Conservation (phyloP, 768 basidiomycete genomes). For the Xanthoconium stramineum region DNA sequence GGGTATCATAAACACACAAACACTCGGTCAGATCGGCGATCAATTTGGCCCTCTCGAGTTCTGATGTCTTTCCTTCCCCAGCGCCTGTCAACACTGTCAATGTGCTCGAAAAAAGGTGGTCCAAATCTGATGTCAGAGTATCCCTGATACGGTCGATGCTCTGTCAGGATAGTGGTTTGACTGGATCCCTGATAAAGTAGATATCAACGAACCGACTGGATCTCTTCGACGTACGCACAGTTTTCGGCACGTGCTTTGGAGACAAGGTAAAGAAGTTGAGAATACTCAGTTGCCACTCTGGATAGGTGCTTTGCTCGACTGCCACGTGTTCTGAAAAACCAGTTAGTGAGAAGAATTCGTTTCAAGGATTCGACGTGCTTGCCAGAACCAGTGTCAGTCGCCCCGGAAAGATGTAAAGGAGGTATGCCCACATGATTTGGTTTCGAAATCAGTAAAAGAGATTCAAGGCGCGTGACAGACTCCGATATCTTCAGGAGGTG, state of each 20-base stretch:
- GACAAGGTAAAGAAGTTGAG: constrained; percentile 85
- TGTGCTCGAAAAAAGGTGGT: constrained; percentile 71
- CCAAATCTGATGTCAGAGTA: constrained; percentile 82
- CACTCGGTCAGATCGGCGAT: constrained; percentile 73
- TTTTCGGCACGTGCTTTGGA: constrained; percentile 76
- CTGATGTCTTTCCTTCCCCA: constrained; percentile 47
- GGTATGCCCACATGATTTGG: constrained; percentile 34
- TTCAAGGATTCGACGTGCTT: constrained; percentile 19
- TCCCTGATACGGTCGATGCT: constrained; percentile 80
- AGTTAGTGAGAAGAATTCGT: constrained; percentile 3
- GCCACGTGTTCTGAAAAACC: constrained; percentile 46
- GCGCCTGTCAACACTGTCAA: constrained; percentile 51
- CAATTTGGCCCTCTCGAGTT: constrained; percentile 62
- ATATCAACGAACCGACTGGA: constrained; percentile 72
- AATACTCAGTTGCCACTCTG: constrained; percentile 88
- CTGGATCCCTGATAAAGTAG: constrained; percentile 1
- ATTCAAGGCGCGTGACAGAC: constrained; percentile 83
- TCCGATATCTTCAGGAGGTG: constrained; percentile 91
- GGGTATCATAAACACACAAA: constrained; percentile 70
- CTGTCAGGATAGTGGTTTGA: constrained; percentile 39
- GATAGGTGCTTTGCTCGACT: constrained; percentile 76
- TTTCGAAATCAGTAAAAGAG: constrained; percentile 66
- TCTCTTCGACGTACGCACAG: constrained; percentile 76
- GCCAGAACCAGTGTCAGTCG: constrained; percentile 36
- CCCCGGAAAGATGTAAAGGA: constrained; percentile 28